Evolutionary conservation across 2,329 filamentous ascomycete genomes (phyloP), one percentile per base, ranked within the genome.

Genomic region (Phyllosticta paracitricarpa): DNA sequence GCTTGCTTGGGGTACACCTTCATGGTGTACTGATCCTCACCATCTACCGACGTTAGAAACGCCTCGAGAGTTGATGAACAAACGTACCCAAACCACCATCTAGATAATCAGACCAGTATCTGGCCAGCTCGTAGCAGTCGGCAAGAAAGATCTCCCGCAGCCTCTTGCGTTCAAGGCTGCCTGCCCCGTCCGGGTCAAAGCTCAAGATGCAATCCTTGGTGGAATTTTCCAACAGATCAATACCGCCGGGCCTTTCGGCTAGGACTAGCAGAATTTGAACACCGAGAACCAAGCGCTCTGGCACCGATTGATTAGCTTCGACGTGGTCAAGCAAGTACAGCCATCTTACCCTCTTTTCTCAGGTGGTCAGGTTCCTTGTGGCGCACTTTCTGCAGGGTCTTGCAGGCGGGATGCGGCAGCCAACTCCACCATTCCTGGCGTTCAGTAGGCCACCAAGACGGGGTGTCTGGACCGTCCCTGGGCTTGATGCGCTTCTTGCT

Each of bases 351-450:
- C 68, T 81, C 77, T 70, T 87, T 89, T 66, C 82, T 82, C 56
- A 89, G 75, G 73, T 91, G 88, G 67, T 91, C 88, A 0, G 88
- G 88, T 71, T 91, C 88, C 68, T 83, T 87, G 70, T 89, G 87
- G 12, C 83, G 79, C 58, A 88, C 84, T 53, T 78, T 57, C 2
- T 65, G 35, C 9, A 58, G 52, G 2, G 30, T 26, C 19, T 25
- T 54, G 51, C 60, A 62, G 10, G 26, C 51, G 26, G 55, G 56
- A 25, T 62, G 52, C 22, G 60, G 56, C 33, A 62, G 53, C 51
- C 40, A 55, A 14, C 9, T 14, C 60, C 60, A 62, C 60, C 60
- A 62, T 19, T 58, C 56, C 14, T 55, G n/a, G 10, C 48, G 55
- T 19, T 52, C 8, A 9, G 30, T 58, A 5, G 74, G 73, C 74